Conservation (phyloP, 2,329 filamentous ascomycete genomes). For the Exserohilum rostratum region DNA sequence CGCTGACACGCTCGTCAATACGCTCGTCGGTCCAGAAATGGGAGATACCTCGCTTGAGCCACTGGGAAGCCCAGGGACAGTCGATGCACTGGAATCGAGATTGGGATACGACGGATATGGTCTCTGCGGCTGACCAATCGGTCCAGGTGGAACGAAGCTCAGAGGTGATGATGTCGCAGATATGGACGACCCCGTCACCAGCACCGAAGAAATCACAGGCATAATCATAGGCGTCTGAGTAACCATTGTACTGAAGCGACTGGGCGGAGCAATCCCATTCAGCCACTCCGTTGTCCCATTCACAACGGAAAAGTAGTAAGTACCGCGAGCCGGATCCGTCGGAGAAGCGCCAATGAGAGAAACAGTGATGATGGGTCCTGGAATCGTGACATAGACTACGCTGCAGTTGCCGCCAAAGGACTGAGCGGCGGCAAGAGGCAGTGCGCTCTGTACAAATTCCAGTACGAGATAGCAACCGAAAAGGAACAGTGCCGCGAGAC, state of each 20-base stretch:
- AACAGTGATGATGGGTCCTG: constrained; percentile 42
- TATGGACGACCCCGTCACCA: not conserved
- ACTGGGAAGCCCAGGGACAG: not conserved
- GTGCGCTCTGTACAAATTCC: constrained; percentile 25
- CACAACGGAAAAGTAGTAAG: constrained; percentile 44
- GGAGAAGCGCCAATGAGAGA: constrained; percentile 36
- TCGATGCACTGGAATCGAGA: not conserved
- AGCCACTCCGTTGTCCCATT: constrained; percentile 44
- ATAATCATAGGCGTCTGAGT: constrained; percentile 10
- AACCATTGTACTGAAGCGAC: constrained; percentile 16
- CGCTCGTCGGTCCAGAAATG: not conserved
- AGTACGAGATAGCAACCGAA: constrained; percentile 27
- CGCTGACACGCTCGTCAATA: not conserved
- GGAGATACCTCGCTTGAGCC: not conserved
- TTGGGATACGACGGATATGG: constrained; percentile 7
- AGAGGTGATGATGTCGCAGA: not conserved
- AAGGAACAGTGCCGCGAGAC: constrained; percentile 13
- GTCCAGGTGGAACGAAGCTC: not conserved
- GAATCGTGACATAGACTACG: constrained; percentile 42
- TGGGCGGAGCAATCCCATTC: constrained; percentile 37
- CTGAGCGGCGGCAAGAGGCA: constrained; percentile 35
- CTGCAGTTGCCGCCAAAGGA: constrained; percentile 34
- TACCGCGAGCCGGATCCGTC: constrained; percentile 32
- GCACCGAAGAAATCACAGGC: constrained; percentile 7
- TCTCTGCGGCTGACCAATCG: constrained; percentile 11